Evolutionary conservation across 352 stramenopile genomes (phyloP), one percentile per base, ranked within the genome.

Genomic region (Pythium dissimile): DNA sequence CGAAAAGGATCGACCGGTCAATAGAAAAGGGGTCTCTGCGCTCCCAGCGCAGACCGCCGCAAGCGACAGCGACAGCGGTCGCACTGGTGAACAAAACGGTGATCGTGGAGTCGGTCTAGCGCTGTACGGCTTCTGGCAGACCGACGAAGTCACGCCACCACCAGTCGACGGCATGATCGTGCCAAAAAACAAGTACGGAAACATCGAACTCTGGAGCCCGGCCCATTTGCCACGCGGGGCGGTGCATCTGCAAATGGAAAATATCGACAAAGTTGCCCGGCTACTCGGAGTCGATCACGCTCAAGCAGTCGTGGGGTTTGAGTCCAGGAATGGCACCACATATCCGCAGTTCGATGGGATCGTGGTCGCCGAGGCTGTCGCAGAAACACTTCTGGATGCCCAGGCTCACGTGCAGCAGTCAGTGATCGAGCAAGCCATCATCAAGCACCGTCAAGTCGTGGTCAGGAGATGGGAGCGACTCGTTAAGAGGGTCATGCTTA

Each of bases 111-210:
- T 16, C 2, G 47, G 52, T 10, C 50, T 46, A 8, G 41, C 72
- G 4, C 60, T 96, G 23, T 95, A 88, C 50, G 87, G 87, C 5
- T 46, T 65, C 18, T 96, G 87, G 87, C 87, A 96, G 44, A 96
- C 87, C 8, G 64, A 61, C 5, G 71, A 67, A 18, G 78, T 88
- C 44, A 69, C 80, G 15, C 53, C 77, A 30, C 67, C 75, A 1
- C 38, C 63, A 0, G 58, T 95, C 10, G 67, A 88, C 8, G 64
- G 93, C 34, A 79, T 77, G n/a, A 42, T 54, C 5, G 64, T 96
- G 1, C 87, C 85, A 2, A 93, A 91, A 67, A 95, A 93, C 67
- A 64, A 83, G 64, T 94, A 89, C 57, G 85, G 87, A 16, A 96
- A 96, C 64, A 77, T 94, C 43, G 87, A 96, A 50, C 56, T 96